A percentile compares a stretch with the other conserved stretches of the same genome.
These are phyloP conservation scores for Kalanchoe fedtschenkoi DNA, from an alignment of 164 flowering plant species.

Conservation along the genomic window DNA sequence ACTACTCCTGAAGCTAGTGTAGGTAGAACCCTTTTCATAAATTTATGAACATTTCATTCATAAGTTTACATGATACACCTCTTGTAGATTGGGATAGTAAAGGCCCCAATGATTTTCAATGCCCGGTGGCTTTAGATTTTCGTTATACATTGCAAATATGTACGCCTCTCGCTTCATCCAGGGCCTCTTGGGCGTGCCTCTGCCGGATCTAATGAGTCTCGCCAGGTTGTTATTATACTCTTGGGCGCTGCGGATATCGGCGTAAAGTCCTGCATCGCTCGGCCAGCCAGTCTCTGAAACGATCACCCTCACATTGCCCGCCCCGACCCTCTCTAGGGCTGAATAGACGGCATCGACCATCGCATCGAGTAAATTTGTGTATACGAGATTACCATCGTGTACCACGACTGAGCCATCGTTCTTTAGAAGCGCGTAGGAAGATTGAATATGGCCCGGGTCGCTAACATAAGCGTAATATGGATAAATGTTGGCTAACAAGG, in stretches of 20 bases:
- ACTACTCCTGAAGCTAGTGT: too few species aligned
- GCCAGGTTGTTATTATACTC: conserved; percentile 8
- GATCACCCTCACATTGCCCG: neutral
- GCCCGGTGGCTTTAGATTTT: conserved; percentile 7
- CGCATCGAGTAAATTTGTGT: conserved; percentile 12
- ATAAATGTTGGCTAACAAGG: conserved; percentile 2
- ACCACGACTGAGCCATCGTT: neutral
- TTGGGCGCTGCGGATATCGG: neutral
- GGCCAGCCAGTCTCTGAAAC: conserved; percentile 16
- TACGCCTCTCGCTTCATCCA: conserved; percentile 7
- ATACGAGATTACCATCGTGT: neutral
- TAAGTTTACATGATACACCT: conserved; percentile 7
- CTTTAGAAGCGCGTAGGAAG: neutral
- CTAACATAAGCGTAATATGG: neutral
- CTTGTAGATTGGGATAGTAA: conserved; percentile 7
- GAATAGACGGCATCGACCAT: conserved; percentile 8
- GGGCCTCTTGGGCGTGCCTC: conserved; percentile 4
- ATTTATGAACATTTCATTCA: neutral
- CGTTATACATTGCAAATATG: conserved; percentile 9
- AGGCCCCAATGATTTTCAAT: conserved; percentile 10
- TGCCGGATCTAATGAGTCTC: neutral
- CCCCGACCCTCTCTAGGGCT: conserved; percentile 12
- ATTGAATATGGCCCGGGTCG: neutral
- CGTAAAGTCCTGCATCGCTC: neutral
- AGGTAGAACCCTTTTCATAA: too few species aligned